Evolutionary conservation across 305 asterid species (phyloP), one percentile per base, ranked within the genome.

Genomic region (Salvia sclarea): DNA sequence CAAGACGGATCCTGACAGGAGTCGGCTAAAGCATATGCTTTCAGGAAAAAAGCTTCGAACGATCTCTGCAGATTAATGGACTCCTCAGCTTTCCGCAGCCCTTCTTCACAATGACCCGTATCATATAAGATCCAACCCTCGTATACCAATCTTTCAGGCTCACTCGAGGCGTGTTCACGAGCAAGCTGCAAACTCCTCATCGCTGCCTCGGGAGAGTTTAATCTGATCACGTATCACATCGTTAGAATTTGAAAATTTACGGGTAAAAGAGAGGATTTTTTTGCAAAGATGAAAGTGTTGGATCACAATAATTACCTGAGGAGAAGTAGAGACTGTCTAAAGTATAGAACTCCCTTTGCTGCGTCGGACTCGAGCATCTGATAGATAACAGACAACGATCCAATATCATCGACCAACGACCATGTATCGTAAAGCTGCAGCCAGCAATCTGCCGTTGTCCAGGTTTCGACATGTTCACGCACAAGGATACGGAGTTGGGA

Each of bases 371-470:
- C 98, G 0, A 94, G 97, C 99, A 94, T 94, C 83, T 94, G 95
- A 81, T 87, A 94, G 68, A 94, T 87, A 16, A 94, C 98, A 24
- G 99, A 91, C 6, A 94, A 86, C 10, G 99, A 94, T 38, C 99
- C 98, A 58, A 94, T 88, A 74, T 94, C 99, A 64, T 94, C 99
- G 50, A 94, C 98, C 14, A 85, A 84, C 22, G 99, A 94, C 99
- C 99, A 94, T 72, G 86, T 82, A 74, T 94, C 98, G 43, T 91
- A 94, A 37, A 94, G 85, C 81, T 91, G 99, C 76, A 91, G 84
- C 98, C 99, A 94, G 75, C 97, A 94, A 74, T 94, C 99, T 0
- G 99, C 99, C 5, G 95, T 87, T 20, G 97, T 94, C 99, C 96
- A 89, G 64, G 76, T 84, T 70, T 89, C 97, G 8, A 91, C 96